Evolutionary conservation across 257 asterid genomes (phyloP).

Genomic region (Vinca minor): DNA sequence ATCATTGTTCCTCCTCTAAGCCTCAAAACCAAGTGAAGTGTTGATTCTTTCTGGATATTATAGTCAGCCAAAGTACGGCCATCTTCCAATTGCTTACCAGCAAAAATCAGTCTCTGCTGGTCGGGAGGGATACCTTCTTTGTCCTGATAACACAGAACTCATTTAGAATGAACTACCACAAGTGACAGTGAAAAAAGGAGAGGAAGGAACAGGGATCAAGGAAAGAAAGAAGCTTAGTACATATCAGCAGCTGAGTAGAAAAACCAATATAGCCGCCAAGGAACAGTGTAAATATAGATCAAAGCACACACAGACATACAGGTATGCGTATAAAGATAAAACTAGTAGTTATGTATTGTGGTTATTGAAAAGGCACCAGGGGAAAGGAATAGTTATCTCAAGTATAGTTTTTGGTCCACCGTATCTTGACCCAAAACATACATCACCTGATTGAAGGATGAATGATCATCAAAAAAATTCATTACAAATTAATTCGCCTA

Average conservation of each 20-base stretch:
- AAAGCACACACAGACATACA: neutral
- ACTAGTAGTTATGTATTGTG: neutral
- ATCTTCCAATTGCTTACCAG: conserved; percentile 73
- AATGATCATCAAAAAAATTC: neutral
- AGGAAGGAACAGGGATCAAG: neutral
- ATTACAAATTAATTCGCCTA: neutral
- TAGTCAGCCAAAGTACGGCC: conserved; percentile 65
- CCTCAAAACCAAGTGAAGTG: conserved; percentile 59
- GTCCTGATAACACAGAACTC: conserved; percentile 35
- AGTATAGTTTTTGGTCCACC: neutral
- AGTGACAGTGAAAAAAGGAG: too few species aligned
- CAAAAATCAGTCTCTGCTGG: conserved; percentile 64
- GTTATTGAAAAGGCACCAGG: neutral
- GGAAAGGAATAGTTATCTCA: neutral
- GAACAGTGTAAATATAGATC: neutral
- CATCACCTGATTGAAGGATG: neutral
- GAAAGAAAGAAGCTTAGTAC: neutral
- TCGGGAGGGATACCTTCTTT: conserved; percentile 82
- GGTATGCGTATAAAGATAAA: neutral
- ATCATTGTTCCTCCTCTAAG: conserved; percentile 75
- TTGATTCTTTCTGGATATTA: conserved; percentile 55
- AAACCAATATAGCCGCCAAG: neutral
- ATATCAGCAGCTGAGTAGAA: neutral
- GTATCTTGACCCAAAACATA: neutral
- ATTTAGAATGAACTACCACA: neutral